These are phyloP conservation scores for Pelargonium fulgidum DNA, from an alignment of 441 rosid genomes.

Conservation along the genomic window DNA sequence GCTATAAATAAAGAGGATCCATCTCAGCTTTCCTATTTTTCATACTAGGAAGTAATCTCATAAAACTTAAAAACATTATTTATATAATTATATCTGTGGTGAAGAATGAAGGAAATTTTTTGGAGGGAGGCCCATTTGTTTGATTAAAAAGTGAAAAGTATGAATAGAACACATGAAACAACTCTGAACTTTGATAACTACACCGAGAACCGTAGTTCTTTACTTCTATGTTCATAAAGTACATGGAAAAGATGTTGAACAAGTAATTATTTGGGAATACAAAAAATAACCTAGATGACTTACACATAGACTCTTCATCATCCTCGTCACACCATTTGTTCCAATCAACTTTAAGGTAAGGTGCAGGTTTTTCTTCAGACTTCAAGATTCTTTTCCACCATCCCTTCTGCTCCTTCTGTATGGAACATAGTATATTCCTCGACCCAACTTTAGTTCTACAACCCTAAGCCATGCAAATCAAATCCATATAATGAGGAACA, in stretches of 20 bases:
- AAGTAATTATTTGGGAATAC: constrained; percentile 2
- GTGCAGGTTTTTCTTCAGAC: constrained; percentile 84
- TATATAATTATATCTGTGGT: no score
- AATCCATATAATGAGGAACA: not conserved
- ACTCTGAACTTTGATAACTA: no score
- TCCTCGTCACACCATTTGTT: constrained; percentile 98
- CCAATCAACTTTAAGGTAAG: constrained; percentile 97
- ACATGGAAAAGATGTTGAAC: constrained; percentile 10
- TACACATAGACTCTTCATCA: constrained; percentile 57
- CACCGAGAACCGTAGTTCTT: no score
- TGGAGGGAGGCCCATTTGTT: no score
- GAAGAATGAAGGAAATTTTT: no score
- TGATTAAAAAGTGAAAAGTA: no score
- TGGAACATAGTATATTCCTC: constrained; percentile 68
- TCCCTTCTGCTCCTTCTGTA: constrained; percentile 73
- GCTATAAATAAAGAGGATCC: no score
- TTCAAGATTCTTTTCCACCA: constrained; percentile 90
- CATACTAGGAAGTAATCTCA: no score
- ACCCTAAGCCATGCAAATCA: constrained; percentile 39
- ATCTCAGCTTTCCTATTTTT: no score
- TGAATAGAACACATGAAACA: no score
- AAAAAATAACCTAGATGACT: constrained; percentile 25
- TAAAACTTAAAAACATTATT: no score
- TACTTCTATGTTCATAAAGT: not conserved
- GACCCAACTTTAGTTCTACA: constrained; percentile 69